Evolutionary conservation across 140 eudicot genomes (phyloP).

Genomic region (Oenanthe javanica): DNA sequence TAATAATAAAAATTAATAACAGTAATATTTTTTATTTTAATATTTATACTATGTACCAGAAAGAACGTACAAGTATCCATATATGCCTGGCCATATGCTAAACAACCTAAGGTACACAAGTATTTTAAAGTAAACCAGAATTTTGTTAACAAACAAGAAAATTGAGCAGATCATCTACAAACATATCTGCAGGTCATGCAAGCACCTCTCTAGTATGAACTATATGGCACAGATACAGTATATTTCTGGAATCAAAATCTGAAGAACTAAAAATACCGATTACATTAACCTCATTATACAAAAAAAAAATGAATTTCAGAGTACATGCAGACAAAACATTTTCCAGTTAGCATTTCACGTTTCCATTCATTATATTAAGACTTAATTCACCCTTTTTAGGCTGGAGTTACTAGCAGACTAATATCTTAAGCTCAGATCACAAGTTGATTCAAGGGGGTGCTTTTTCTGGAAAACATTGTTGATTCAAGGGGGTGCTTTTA

Average conservation of each 20-base stretch:
- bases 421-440: not conserved
- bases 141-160: too few relatives aligned
- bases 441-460: not conserved
- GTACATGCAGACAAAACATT: not conserved
- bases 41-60: not conserved
- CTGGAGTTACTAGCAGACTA: not conserved
- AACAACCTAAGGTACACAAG: too few relatives aligned
- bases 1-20: too few relatives aligned
- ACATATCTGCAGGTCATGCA: too few relatives aligned
- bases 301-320: not conserved
- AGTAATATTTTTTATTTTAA: too few relatives aligned
- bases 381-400: not conserved
- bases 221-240: too few relatives aligned
- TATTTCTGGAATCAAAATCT: too few relatives aligned
- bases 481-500: not conserved
- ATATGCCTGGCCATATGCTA: too few relatives aligned
- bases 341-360: not conserved
- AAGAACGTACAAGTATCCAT: not conserved
- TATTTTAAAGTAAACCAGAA: too few relatives aligned
- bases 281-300: not conserved
- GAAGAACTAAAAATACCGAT: not conserved
- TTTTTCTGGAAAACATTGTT: not conserved
- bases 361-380: not conserved
- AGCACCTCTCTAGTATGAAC: too few relatives aligned
- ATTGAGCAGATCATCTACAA: too few relatives aligned